Evolutionary conservation across 2,329 filamentous ascomycete genomes (phyloP).

Genomic region (Sporothrix variecibatus): DNA sequence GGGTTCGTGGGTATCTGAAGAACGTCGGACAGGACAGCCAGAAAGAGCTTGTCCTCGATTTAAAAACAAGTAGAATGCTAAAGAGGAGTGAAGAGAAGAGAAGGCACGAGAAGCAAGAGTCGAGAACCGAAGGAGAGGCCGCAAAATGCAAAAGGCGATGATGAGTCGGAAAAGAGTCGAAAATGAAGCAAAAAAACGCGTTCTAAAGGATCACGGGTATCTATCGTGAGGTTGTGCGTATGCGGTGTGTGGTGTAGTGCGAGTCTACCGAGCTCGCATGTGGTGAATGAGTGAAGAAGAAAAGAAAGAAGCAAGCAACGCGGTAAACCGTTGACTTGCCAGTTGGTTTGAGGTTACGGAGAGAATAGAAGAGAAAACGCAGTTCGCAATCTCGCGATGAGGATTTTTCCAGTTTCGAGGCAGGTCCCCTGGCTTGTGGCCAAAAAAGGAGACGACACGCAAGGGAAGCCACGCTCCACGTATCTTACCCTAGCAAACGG

Average conservation of each 20-base stretch:
- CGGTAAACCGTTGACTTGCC: constrained; percentile 11
- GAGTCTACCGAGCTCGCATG: neutral
- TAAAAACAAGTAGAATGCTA: constrained; percentile 19
- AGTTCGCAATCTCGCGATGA: constrained; percentile 16
- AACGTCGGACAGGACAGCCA: neutral
- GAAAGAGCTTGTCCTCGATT: constrained; percentile 12
- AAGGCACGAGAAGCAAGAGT: constrained; percentile 20
- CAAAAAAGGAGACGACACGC: constrained; percentile 19
- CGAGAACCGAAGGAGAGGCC: constrained; percentile 5
- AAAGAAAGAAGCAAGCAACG: constrained; percentile 2
- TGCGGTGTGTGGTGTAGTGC: neutral
- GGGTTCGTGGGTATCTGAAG: constrained; percentile 5
- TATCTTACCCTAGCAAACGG: constrained; percentile 14
- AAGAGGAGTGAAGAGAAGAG: constrained; percentile 4
- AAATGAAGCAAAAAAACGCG: constrained; percentile 21
- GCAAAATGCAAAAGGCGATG: neutral
- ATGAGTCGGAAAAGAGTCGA: neutral
- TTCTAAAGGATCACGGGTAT: constrained; percentile 20
- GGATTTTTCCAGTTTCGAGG: constrained; percentile 16
- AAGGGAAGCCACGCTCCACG: constrained; percentile 16
- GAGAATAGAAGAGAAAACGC: neutral
- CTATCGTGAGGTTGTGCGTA: constrained; percentile 2
- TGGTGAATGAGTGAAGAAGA: neutral
- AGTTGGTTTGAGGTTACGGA: neutral
- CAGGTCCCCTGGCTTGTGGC: constrained; percentile 11